phyloP scores from a whole-genome alignment of 208 protist genomes.

The Porcisia deanei region DNA sequence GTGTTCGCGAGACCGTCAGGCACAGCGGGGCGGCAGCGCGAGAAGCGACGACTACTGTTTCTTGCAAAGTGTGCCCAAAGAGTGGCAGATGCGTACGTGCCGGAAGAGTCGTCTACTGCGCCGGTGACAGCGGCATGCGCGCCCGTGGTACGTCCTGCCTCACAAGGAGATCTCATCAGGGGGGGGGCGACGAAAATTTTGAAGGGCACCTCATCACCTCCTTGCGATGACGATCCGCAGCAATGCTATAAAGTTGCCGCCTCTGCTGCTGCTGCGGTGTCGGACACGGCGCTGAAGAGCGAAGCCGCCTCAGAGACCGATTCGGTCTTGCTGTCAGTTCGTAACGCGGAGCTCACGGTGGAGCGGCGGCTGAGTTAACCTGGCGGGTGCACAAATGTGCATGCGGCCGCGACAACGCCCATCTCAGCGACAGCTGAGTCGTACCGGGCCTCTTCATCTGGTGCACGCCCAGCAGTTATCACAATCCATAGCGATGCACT shows the following conservation, averaged over 20 bases:
- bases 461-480: background rate
- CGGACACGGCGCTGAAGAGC: background rate
- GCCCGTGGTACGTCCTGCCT: background rate
- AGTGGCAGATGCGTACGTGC: background rate
- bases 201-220: background rate
- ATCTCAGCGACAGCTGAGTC: background rate
- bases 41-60: background rate
- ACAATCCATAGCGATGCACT: background rate
- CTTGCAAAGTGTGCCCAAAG: conserved; percentile 4
- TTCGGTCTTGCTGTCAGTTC: background rate
- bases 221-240: background rate
- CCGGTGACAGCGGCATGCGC: background rate
- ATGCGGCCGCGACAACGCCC: background rate
- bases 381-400: background rate
- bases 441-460: background rate
- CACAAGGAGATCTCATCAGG: too few relatives aligned
- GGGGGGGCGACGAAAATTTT: background rate
- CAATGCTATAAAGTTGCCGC: background rate
- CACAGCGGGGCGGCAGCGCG: background rate
- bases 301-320: background rate
- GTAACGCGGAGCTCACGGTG: background rate
- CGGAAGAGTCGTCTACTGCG: background rate
- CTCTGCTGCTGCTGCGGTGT: background rate
- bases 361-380: conserved; percentile 18
- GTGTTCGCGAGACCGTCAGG: background rate